Percentiles rank a stretch among this genome's conserved stretches.
phyloP scores from a whole-genome alignment of 306 rosid species.

The Cucumis hystrix region DNA sequence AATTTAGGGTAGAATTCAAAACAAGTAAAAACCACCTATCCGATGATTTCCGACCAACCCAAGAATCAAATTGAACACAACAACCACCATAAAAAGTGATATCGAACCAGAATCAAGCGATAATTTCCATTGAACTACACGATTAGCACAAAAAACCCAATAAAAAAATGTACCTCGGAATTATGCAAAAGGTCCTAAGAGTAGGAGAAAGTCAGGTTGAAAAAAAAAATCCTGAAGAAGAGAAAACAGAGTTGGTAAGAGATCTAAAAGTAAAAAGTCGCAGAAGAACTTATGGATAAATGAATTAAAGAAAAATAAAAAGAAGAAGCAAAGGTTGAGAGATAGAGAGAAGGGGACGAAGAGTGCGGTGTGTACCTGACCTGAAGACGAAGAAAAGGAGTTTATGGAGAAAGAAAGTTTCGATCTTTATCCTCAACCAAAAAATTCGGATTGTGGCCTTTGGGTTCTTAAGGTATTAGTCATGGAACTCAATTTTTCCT shows the following conservation, averaged over 20 bases:
- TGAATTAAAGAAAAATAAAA: not conserved
- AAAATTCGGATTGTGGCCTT: no score
- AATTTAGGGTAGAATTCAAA: not conserved
- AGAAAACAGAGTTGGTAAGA: not conserved
- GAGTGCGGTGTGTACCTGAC: not conserved
- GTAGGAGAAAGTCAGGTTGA: not conserved
- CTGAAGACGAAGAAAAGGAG: conserved; percentile 1
- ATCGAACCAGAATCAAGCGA: not conserved
- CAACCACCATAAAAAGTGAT: not conserved
- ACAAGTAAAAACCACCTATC: not conserved
- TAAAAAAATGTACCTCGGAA: not conserved
- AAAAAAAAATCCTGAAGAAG: not conserved
- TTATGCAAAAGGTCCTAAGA: not conserved
- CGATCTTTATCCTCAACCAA: not conserved
- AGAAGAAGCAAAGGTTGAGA: not conserved
- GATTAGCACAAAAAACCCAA: not conserved
- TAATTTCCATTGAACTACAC: not conserved
- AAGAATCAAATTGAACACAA: not conserved
- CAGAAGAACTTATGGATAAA: not conserved
- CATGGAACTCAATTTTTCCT: no score
- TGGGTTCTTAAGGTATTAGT: not conserved
- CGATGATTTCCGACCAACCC: not conserved
- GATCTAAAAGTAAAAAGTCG: not conserved
- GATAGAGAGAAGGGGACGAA: not conserved
- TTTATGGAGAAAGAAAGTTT: not conserved